These are phyloP conservation scores for Cardamine resedifolia DNA, from an alignment of 345 rosid species.

Conservation along the genomic window DNA sequence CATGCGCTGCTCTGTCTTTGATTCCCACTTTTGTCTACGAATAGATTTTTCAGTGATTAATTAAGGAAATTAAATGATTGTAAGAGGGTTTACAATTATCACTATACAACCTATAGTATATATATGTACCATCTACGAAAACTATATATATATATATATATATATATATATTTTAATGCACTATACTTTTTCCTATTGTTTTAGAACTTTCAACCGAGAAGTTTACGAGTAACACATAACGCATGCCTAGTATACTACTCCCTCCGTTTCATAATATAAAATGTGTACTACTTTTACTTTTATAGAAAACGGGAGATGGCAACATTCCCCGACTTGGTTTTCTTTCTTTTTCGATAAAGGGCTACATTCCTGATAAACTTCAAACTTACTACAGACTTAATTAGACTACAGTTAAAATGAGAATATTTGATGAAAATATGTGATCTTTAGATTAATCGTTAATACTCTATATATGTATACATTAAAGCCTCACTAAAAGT, in stretches of 20 bases:
- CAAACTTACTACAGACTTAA: too few relatives aligned
- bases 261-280: too few relatives aligned
- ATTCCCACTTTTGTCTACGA: slow-evolving; percentile 33
- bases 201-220: neutral
- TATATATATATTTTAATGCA: too few relatives aligned
- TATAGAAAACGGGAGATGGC: neutral
- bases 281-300: neutral
- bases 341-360: too few relatives aligned
- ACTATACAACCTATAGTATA: neutral
- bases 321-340: too few relatives aligned
- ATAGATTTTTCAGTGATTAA: neutral
- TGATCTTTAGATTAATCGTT: neutral
- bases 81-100: neutral
- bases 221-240: neutral
- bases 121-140: neutral
- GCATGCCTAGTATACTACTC: neutral
- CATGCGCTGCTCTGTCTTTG: slow-evolving; percentile 26
- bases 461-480: neutral
- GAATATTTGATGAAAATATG: neutral
- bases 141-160: too few relatives aligned
- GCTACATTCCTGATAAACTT: too few relatives aligned
- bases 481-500: neutral
- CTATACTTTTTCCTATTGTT: neutral
- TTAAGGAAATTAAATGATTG: neutral
- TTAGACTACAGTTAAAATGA: neutral